These are phyloP conservation scores for Serendipita sp. DNA, from an alignment of 768 basidiomycete genomes.

Conservation along the genomic window DNA sequence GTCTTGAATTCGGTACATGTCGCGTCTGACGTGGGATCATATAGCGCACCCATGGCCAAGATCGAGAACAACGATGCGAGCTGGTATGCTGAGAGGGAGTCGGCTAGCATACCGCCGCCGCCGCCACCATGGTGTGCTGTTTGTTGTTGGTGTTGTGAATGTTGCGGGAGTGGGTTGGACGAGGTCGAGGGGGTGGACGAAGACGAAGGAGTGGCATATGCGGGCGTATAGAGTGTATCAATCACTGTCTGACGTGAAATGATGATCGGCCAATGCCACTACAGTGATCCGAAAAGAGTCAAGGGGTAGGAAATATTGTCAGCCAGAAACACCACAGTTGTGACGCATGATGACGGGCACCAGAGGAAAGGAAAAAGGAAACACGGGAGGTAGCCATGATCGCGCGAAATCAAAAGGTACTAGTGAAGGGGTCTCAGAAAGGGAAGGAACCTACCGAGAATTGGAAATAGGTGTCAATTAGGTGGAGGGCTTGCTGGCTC, in stretches of 20 bases:
- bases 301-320: too few relatives aligned
- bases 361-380: neutral
- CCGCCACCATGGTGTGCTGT: too few relatives aligned
- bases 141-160: too few relatives aligned
- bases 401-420: neutral
- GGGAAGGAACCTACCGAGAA: neutral
- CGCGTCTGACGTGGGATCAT: neutral
- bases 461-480: constrained; percentile 1
- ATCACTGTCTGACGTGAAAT: neutral
- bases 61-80: neutral
- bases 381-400: neutral
- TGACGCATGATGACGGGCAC: neutral
- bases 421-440: neutral
- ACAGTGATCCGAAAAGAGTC: too few relatives aligned
- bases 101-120: neutral
- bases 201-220: neutral
- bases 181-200: too few relatives aligned
- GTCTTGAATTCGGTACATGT: neutral
- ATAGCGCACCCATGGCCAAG: neutral
- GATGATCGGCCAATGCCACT: neutral
- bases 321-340: too few relatives aligned
- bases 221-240: neutral
- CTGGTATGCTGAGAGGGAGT: neutral
- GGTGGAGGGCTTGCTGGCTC: neutral
- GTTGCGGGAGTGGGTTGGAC: too few relatives aligned